phyloP scores from a whole-genome alignment of 2,329 filamentous ascomycete genomes.

The Leptoxyphium fumago region DNA sequence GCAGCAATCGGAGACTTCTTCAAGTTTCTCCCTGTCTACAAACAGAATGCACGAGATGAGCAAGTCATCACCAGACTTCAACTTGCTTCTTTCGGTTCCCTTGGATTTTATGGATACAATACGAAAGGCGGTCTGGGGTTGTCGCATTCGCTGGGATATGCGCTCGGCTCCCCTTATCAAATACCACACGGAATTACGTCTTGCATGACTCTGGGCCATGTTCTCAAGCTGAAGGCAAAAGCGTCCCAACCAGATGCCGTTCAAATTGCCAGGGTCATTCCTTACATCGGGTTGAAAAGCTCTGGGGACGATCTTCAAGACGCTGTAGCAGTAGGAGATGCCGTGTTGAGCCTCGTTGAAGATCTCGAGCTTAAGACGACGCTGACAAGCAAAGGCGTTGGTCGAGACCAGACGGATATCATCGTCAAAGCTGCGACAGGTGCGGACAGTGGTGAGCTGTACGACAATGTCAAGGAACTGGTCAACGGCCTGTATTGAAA shows the following conservation, averaged over 20 bases:
- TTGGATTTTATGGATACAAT: constrained; percentile 37
- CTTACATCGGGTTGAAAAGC: constrained; percentile 26
- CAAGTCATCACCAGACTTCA: constrained; percentile 37
- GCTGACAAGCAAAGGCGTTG: constrained; percentile 31
- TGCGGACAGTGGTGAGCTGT: constrained; percentile 27
- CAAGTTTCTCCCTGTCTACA: constrained; percentile 32
- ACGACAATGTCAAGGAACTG: constrained; percentile 28
- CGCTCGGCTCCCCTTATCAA: constrained; percentile 38
- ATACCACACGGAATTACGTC: constrained; percentile 44
- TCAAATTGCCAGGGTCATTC: constrained; percentile 30
- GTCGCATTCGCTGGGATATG: constrained; percentile 29
- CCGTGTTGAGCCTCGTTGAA: constrained; percentile 29
- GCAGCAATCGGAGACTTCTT: constrained; percentile 34
- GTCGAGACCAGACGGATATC: constrained; percentile 25
- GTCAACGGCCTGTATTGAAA: constrained; percentile 28
- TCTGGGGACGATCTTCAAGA: constrained; percentile 29
- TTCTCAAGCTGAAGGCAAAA: constrained; percentile 38
- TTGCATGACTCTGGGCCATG: constrained; percentile 39
- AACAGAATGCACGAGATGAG: constrained; percentile 29
- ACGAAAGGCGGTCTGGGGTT: constrained; percentile 37
- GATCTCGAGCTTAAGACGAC: constrained; percentile 30
- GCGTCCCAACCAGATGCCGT: constrained; percentile 28
- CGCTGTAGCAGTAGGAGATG: constrained; percentile 30
- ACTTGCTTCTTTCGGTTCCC: constrained; percentile 36
- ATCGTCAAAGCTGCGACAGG: constrained; percentile 32